Evolutionary conservation across 1,284 basidiomycete genomes (phyloP), one percentile per base, ranked within the genome.

Genomic region (Moesziomyces parantarcticus): DNA sequence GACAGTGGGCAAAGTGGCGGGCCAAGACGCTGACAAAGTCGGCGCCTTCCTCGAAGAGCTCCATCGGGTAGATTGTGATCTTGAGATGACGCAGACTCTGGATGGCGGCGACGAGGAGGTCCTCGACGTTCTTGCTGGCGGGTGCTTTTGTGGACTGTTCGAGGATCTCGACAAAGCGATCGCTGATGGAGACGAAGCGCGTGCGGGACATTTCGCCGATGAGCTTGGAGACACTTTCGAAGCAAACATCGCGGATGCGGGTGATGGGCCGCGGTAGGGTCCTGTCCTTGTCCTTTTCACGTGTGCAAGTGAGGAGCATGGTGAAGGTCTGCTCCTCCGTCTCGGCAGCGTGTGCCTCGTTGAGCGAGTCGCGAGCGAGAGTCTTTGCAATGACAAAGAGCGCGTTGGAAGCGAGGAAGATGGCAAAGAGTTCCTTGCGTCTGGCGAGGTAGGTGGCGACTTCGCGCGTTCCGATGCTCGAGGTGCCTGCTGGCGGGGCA

Each of bases 41-140:
- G 5, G 94, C 92, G 3, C 92, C 92, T 84, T 96, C 92, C 83
- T 97, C 95, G 66, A 97, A 95, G 3, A 91, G 89, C 80, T 95
- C 92, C 43, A 93, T 92, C 0, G 95, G 95, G 88, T 93, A 97
- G 39, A 95, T 74, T 10, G 77, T 80, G 64, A 83, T 80, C 41
- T 67, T 68, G 26, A 83, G 63, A 49, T 83, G 72, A 7, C 78
- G 70, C 52, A 82, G 68, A 36, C 76, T 78, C 23, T 77, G 75
- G 18, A 83, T 77, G 26, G 77, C 76, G 3, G 77, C 75, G 26
- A 80, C 75, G 22, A 77, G 66, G 46, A 80, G 53, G 21, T 78
- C 69, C 49, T 83, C 82, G 32, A 64, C 73, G 22, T 55, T 77
- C 58, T 75, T 80, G 63, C 74, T 69, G 9, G 63, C 55, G 18